Evolutionary conservation across 1,284 basidiomycete genomes (phyloP), one percentile per base, ranked within the genome.

Genomic region (Sanguinoderma infundibulare): DNA sequence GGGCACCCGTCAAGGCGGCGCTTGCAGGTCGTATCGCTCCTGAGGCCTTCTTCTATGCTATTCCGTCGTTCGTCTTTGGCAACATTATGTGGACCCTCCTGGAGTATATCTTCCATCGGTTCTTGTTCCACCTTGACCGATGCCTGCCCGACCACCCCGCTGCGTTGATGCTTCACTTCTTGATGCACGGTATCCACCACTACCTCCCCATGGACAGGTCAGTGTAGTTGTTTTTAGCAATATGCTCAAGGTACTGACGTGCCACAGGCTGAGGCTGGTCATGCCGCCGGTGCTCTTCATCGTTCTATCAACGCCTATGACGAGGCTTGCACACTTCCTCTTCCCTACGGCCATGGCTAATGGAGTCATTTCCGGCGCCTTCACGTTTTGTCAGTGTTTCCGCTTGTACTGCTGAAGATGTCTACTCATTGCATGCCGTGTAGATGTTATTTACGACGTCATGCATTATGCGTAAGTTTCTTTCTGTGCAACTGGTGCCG

Each of bases 71-170:
- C 83, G 73, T 94, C 60, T 53, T 88, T 35, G 97, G 97, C 10
- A 94, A 94, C 74, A 46, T 98, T 55, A 83, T 98, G 68, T 99
- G 97, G 97, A 98, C 97, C 0, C 75, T 98, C 63, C 80, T 99
- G 75, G 98, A 99, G 77, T 99, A 99, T 76, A 78, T 81, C n/a
- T 78, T 99, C 72, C 98, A 99, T 78, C 91, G 97, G 34, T 98
- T 98, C 87, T 79, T 99, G 56, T 99, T 99, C 87, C 98, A 99
- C 78, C 81, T 99, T 69, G 98, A 99, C 76, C 80, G 89, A n/a
- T 74, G 85, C 69, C 84, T 99, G 15, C 98, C 97, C 6, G 97
- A 98, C 75, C 82, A 81, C 60, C 90, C 91, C 22, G 78, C 82
- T 62, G 94, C 91, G 74, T 81, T 99, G 70, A 88, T 89, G 52